phyloP scores from a whole-genome alignment of 331 rosid genomes.

The Stylosanthes scabra region DNA sequence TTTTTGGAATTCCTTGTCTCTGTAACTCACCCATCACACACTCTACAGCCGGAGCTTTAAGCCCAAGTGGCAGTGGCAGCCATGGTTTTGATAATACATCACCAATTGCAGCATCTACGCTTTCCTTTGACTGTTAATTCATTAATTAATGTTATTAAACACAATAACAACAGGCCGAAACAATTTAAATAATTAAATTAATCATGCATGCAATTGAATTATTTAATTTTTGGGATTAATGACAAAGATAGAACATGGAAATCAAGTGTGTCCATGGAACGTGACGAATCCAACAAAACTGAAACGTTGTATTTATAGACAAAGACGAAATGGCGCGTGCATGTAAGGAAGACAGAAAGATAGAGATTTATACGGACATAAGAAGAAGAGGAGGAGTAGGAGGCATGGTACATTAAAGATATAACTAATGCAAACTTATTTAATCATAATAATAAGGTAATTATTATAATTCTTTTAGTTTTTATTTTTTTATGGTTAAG shows the following conservation, averaged over 20 bases:
- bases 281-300: constrained; percentile 18
- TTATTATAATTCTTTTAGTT: too few species aligned
- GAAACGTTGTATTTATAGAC: background rate
- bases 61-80: constrained; percentile 95
- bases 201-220: too few species aligned
- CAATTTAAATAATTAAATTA: too few species aligned
- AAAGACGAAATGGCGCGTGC: constrained; percentile 30
- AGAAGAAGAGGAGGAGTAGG: constrained; percentile 12
- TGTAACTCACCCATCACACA: constrained; percentile 85
- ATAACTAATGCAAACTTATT: too few species aligned
- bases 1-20: constrained; percentile 76
- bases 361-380: background rate
- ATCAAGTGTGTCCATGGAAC: constrained; percentile 8
- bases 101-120: constrained; percentile 89
- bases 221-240: background rate
- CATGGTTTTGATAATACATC: constrained; percentile 86
- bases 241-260: constrained; percentile 1
- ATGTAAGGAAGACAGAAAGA: background rate
- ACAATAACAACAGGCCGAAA: background rate
- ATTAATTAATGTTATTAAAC: too few species aligned
- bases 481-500: too few species aligned
- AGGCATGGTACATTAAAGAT: background rate
- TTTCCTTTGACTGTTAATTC: constrained; percentile 80
- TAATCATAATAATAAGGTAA: too few species aligned
- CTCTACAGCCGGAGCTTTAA: constrained; percentile 81